Evolutionary conservation across 2,329 filamentous ascomycete genomes (phyloP).

Genomic region (Diplodia intermedia): DNA sequence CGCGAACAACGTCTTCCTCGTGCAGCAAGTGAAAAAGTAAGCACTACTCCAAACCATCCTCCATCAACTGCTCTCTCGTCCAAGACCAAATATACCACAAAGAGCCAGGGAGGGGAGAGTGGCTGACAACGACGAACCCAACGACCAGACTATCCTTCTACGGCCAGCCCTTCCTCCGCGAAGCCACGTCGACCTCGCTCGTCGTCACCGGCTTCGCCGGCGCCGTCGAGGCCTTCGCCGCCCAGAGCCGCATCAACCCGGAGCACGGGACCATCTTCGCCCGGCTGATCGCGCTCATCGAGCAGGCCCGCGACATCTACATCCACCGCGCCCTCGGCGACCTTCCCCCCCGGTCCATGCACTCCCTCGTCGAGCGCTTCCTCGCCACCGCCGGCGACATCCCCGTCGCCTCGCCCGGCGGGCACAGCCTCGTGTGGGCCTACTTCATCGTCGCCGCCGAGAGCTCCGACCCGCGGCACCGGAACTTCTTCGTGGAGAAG

Average conservation of each 20-base stretch:
- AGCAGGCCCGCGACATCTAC: constrained; percentile 3
- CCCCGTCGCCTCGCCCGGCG: neutral
- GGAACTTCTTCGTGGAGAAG: neutral
- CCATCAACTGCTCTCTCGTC: neutral
- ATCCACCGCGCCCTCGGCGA: neutral
- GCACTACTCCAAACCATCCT: no score
- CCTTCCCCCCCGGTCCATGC: neutral
- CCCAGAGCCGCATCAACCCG: neutral
- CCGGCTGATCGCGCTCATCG: neutral
- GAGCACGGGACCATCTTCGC: neutral
- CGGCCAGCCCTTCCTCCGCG: constrained; percentile 6
- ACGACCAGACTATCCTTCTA: neutral
- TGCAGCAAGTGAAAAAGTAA: neutral
- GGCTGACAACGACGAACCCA: neutral
- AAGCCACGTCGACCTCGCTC: neutral
- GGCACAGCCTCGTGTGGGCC: constrained; percentile 1
- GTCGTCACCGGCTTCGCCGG: constrained; percentile 1
- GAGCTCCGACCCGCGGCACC: neutral
- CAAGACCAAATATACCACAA: no score
- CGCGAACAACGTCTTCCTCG: neutral
- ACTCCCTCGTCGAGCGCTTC: neutral
- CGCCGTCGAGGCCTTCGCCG: neutral
- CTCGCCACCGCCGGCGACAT: constrained; percentile 1
- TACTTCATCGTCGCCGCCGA: constrained; percentile 8
- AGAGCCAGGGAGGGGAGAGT: neutral